A percentile compares a stretch with the other conserved stretches of the same genome.
phyloP scores from a whole-genome alignment of 2,329 filamentous ascomycete species.

The Pyricularia pennisetigena region DNA sequence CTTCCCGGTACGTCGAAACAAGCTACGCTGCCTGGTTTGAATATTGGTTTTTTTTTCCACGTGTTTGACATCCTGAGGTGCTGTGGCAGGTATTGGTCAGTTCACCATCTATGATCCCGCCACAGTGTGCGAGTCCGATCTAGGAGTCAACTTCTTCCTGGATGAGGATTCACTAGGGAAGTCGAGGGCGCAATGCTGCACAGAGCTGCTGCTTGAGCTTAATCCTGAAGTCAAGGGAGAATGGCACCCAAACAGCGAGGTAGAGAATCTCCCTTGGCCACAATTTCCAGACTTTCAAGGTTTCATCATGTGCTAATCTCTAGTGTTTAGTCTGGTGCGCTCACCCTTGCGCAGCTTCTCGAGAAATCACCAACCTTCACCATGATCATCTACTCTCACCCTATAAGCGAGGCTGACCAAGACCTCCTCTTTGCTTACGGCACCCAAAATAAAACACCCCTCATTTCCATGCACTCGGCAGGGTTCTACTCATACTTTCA shows the following conservation, averaged over 20 bases:
- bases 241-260: constrained; percentile 46
- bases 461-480: constrained; percentile 76
- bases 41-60: constrained; percentile 8
- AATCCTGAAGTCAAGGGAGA: constrained; percentile 85
- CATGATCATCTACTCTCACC: constrained; percentile 44
- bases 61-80: constrained; percentile 6
- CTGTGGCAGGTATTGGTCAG: constrained; percentile 61
- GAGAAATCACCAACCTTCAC: constrained; percentile 33
- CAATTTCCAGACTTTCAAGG: constrained; percentile 1
- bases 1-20: constrained; percentile 53
- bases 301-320: constrained; percentile 2
- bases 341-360: constrained; percentile 23
- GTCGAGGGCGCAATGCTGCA: constrained; percentile 68
- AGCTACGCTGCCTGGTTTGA: background rate
- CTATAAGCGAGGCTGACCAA: constrained; percentile 33
- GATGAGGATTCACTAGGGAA: constrained; percentile 69
- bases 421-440: constrained; percentile 36
- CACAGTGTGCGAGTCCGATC: constrained; percentile 66
- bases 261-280: constrained; percentile 14
- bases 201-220: constrained; percentile 70
- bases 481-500: constrained; percentile 89
- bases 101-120: constrained; percentile 86
- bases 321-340: constrained; percentile 5
- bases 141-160: constrained; percentile 96
- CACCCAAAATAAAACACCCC: constrained; percentile 52